Evolutionary conservation across 331 rosid genomes (phyloP).

Genomic region (Acacia concinna): DNA sequence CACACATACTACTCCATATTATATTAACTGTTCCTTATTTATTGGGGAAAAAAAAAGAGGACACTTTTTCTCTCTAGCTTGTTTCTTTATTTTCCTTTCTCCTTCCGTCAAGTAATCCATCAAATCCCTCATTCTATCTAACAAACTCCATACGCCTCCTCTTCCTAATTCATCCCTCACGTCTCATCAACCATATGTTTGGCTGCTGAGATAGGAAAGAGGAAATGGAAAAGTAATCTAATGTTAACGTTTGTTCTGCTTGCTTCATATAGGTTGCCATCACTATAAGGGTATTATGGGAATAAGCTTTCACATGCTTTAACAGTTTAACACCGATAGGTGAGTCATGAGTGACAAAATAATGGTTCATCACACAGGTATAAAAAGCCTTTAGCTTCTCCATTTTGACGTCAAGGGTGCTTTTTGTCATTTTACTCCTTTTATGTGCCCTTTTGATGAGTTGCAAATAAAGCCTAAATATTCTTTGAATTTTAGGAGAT

Average conservation of each 20-base stretch:
- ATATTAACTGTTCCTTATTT: not conserved
- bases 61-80: not conserved
- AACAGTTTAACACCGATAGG: not conserved
- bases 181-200: not conserved
- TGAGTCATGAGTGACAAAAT: not conserved
- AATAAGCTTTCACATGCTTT: not conserved
- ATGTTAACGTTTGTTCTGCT: not conserved
- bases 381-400: not conserved
- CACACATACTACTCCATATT: not conserved
- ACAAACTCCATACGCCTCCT: slow-evolving; percentile 8
- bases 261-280: not conserved
- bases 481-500: not conserved
- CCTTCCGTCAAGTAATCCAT: slow-evolving; percentile 43
- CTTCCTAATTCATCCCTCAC: not conserved
- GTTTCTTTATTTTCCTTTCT: not conserved
- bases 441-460: too few relatives aligned
- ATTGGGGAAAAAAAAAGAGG: not conserved
- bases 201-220: not conserved
- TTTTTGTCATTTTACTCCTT: not conserved
- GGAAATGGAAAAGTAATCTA: not conserved
- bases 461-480: too few relatives aligned
- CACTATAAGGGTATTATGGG: not conserved
- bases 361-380: not conserved
- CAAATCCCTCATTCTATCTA: not conserved
- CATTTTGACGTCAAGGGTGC: not conserved